A percentile compares a stretch with the other conserved stretches of the same genome.
These are phyloP conservation scores for Glonium stellatum DNA, from an alignment of 495 filamentous ascomycete genomes.

Conservation along the genomic window DNA sequence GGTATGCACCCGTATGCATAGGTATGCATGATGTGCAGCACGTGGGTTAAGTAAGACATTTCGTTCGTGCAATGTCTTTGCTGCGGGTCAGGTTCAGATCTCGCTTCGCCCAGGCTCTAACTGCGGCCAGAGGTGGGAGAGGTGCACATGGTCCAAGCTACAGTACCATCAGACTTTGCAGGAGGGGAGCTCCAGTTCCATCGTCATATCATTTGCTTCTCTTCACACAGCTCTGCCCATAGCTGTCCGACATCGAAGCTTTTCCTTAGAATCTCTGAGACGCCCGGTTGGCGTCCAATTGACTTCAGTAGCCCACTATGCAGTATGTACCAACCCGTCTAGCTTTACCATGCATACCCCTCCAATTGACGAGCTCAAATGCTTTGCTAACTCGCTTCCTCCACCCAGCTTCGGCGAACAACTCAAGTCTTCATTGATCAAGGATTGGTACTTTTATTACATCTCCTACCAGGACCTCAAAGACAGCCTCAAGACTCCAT, in stretches of 20 bases:
- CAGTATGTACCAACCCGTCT: constrained; percentile 15
- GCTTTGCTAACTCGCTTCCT: constrained; percentile 11
- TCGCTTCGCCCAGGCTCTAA: too few species aligned
- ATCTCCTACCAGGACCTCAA: constrained; percentile 96
- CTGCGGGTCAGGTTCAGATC: too few species aligned
- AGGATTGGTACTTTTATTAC: constrained; percentile 94
- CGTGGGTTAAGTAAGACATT: constrained; percentile 4
- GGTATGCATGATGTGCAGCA: neutral
- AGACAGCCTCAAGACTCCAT: constrained; percentile 68
- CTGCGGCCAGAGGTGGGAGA: neutral
- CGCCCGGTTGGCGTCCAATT: constrained; percentile 5
- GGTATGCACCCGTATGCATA: neutral
- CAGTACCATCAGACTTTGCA: constrained; percentile 3
- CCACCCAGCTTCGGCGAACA: constrained; percentile 84
- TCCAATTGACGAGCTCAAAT: constrained; percentile 4
- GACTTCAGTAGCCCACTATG: constrained; percentile 16
- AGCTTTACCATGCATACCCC: constrained; percentile 4
- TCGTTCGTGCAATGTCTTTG: constrained; percentile 1
- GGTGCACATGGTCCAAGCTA: constrained; percentile 11
- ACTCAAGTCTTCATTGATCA: constrained; percentile 84
- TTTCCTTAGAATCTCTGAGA: neutral
- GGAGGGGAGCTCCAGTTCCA: constrained; percentile 3
- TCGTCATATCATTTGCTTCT: neutral
- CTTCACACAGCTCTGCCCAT: neutral
- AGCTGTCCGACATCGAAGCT: neutral